Evolutionary conservation across 306 rosid genomes (phyloP).

Genomic region (Aeschynomene evenia): DNA sequence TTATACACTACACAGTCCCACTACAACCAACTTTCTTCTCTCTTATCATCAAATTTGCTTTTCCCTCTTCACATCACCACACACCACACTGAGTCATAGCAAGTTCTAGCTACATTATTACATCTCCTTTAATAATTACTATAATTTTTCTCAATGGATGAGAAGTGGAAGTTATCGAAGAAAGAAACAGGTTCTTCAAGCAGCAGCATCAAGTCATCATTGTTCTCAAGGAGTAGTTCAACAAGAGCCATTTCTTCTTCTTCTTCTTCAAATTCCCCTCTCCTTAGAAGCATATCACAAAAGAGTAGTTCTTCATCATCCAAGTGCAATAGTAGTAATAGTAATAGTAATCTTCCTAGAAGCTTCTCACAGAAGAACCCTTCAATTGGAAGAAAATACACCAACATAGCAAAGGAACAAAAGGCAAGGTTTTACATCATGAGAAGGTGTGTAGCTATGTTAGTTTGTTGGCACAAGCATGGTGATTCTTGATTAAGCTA

Average conservation of each 20-base stretch:
- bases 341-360: conserved; percentile 52
- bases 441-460: conserved; percentile 92
- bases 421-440: conserved; percentile 95
- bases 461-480: conserved; percentile 97
- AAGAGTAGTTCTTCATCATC: conserved; percentile 54
- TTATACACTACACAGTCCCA: conserved; percentile 27
- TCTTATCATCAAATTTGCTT: conserved; percentile 15
- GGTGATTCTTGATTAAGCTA: conserved; percentile 70
- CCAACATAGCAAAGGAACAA: conserved; percentile 80
- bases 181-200: conserved; percentile 53
- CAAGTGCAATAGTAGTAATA: conserved; percentile 35
- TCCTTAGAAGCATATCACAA: conserved; percentile 57
- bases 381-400: conserved; percentile 70
- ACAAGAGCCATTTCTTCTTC: conserved; percentile 59
- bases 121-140: too few relatives aligned
- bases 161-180: conserved; percentile 81
- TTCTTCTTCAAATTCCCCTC: conserved; percentile 60
- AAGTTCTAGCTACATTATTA: conserved; percentile 5
- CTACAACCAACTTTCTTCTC: conserved; percentile 26
- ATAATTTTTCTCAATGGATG: conserved; percentile 63
- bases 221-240: conserved; percentile 66
- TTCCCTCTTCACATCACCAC: conserved; percentile 6
- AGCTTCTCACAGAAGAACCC: conserved; percentile 71
- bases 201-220: conserved; percentile 42
- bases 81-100: neutral